Evolutionary conservation across 2,329 filamentous ascomycete genomes (phyloP).

Genomic region (Aspergillus nomiae): DNA sequence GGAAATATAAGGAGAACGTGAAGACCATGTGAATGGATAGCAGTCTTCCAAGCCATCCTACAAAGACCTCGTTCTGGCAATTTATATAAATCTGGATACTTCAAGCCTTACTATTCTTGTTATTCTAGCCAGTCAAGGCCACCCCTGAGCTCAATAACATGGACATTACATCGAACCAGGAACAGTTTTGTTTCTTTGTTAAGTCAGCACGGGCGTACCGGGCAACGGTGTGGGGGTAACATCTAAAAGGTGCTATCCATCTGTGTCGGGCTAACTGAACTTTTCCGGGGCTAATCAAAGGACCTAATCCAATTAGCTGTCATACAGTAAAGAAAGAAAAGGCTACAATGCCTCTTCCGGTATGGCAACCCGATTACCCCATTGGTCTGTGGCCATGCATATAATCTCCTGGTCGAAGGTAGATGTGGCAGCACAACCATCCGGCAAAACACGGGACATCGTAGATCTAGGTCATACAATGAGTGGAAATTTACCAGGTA

Average conservation of each 20-base stretch:
- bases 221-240: background rate
- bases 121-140: background rate
- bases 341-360: background rate
- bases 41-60: background rate
- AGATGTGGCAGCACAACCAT: too few species aligned
- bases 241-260: background rate
- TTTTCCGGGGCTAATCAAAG: rapidly evolving
- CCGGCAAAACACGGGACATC: background rate
- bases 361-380: too few species aligned
- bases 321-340: background rate
- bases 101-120: background rate
- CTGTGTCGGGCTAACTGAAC: background rate
- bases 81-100: background rate
- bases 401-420: background rate
- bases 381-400: background rate
- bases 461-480: background rate
- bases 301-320: background rate
- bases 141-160: background rate
- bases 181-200: background rate
- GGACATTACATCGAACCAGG: background rate
- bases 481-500: background rate
- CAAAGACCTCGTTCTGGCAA: background rate
- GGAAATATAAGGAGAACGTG: background rate
- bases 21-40: background rate
- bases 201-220: background rate